A percentile compares a stretch with the other conserved stretches of the same genome.
Evolutionary conservation across 805 yeast species (phyloP).

Genomic region (Saccharomycopsis sp.): DNA sequence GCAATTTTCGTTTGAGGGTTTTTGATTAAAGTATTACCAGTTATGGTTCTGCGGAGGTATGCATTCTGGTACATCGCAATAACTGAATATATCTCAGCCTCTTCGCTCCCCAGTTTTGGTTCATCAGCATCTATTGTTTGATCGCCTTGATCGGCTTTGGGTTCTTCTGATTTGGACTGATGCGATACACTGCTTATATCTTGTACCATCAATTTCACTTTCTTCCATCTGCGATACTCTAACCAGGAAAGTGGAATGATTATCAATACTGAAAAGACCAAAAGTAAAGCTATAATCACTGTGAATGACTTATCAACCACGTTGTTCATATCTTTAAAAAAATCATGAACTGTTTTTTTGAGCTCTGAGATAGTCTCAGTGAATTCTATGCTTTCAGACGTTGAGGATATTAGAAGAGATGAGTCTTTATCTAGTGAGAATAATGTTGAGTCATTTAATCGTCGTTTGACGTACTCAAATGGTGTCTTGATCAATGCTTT

Average conservation of each 20-base stretch:
- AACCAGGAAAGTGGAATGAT: conserved; percentile 38
- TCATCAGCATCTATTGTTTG: background rate
- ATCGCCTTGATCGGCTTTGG: background rate
- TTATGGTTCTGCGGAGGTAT: conserved; percentile 16
- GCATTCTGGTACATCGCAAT: conserved; percentile 13
- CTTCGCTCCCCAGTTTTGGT: background rate
- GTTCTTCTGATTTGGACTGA: background rate
- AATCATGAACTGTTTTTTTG: conserved; percentile 22
- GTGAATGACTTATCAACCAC: conserved; percentile 33
- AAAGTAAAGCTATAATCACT: conserved; percentile 34
- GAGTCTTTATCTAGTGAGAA: conserved; percentile 21
- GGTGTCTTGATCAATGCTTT: conserved; percentile 51
- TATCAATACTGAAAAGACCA: conserved; percentile 36
- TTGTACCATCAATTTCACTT: conserved; percentile 32
- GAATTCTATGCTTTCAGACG: conserved; percentile 28
- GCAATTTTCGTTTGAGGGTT: conserved; percentile 14
- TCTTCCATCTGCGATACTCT: conserved; percentile 45
- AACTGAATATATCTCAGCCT: conserved; percentile 14
- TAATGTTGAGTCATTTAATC: conserved; percentile 32
- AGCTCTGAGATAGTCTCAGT: conserved; percentile 38
- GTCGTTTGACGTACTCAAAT: conserved; percentile 41
- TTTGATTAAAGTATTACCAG: background rate
- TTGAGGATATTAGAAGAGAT: conserved; percentile 31
- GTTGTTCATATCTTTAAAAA: conserved; percentile 30
- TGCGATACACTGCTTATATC: conserved; percentile 16